Percentiles rank a stretch among this genome's conserved stretches.
phyloP scores from a whole-genome alignment of 1,284 basidiomycete genomes.

The Takashimella koratensis region DNA sequence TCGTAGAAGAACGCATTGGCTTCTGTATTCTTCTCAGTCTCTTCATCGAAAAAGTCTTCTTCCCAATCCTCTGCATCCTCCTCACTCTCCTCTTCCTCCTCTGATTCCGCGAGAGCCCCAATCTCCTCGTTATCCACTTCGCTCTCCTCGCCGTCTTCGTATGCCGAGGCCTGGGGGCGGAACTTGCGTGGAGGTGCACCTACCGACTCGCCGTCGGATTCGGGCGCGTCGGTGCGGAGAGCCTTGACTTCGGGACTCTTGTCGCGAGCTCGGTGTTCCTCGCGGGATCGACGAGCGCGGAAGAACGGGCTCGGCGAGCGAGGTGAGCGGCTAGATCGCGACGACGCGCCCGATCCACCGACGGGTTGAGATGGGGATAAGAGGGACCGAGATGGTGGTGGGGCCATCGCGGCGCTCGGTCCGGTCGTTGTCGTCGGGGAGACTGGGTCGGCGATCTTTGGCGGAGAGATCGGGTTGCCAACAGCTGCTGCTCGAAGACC shows the following conservation, averaged over 20 bases:
- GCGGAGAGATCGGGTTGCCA: slow-evolving; percentile 17
- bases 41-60: slow-evolving; percentile 63
- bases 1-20: slow-evolving; percentile 58
- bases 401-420: background rate
- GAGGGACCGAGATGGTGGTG: background rate
- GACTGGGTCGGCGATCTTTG: background rate
- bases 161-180: slow-evolving; percentile 45
- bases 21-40: slow-evolving; percentile 69
- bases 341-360: slow-evolving; percentile 1
- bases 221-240: slow-evolving; percentile 62
- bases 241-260: slow-evolving; percentile 67
- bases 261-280: slow-evolving; percentile 54
- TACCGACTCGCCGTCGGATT: slow-evolving; percentile 55
- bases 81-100: slow-evolving; percentile 40
- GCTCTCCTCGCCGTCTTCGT: slow-evolving; percentile 36
- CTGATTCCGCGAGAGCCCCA: slow-evolving; percentile 51
- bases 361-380: slow-evolving; percentile 5
- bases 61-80: slow-evolving; percentile 45
- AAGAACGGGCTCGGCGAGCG: slow-evolving; percentile 47
- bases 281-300: slow-evolving; percentile 39
- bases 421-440: background rate
- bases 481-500: slow-evolving; percentile 32
- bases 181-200: slow-evolving; percentile 52
- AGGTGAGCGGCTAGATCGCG: slow-evolving; percentile 3
- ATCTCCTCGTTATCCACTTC: slow-evolving; percentile 26